Conservation (phyloP, 1,284 basidiomycete species). For the Agaricales sp. region DNA sequence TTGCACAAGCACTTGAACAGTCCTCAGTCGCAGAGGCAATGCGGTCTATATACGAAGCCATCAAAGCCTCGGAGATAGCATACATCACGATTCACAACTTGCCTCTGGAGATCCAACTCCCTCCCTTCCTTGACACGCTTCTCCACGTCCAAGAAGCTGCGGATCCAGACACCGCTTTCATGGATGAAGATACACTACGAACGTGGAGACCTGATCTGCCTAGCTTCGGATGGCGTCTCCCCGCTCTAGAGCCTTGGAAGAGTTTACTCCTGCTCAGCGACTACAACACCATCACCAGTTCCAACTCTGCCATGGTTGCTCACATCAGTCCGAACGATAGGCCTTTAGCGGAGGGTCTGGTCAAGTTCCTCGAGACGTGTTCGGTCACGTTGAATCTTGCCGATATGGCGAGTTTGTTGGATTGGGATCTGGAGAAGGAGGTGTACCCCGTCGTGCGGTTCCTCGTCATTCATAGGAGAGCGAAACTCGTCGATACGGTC, state of each 20-base stretch:
- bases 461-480: constrained; percentile 84
- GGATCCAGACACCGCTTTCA: constrained; percentile 20
- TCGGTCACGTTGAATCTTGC: constrained; percentile 66
- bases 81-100: constrained; percentile 68
- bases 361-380: constrained; percentile 59
- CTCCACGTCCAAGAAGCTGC: constrained; percentile 47
- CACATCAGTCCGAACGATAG: constrained; percentile 52
- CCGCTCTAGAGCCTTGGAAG: constrained; percentile 85
- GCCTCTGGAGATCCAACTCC: constrained; percentile 73
- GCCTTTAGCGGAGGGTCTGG: constrained; percentile 40
- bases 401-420: constrained; percentile 78
- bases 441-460: constrained; percentile 84
- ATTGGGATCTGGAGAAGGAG: constrained; percentile 81
- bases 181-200: constrained; percentile 35
- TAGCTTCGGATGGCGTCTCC: constrained; percentile 47
- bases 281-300: constrained; percentile 49
- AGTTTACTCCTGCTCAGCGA: constrained; percentile 72
- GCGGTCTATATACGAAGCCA: constrained; percentile 64
- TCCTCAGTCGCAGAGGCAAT: constrained; percentile 71
- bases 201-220: constrained; percentile 61
- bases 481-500: constrained; percentile 82
- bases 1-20: constrained; percentile 44
- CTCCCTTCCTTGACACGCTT: constrained; percentile 63
- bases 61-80: constrained; percentile 63
- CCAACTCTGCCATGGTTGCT: constrained; percentile 47